These are phyloP conservation scores for Lipomyces chichibuensis DNA, from an alignment of 805 yeast genomes.

Conservation along the genomic window DNA sequence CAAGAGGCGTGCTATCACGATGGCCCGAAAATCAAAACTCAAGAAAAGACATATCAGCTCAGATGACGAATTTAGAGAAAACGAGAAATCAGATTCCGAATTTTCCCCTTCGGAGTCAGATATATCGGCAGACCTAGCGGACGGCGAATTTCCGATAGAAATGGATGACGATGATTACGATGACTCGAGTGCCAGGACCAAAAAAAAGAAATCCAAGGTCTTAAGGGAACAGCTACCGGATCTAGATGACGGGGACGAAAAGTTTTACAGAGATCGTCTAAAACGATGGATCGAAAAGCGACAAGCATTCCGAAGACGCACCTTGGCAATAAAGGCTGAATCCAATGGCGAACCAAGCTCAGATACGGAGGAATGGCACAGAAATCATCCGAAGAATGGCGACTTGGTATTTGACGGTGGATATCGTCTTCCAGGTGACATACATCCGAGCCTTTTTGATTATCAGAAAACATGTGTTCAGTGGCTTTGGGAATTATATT, in stretches of 20 bases:
- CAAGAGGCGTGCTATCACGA: slow-evolving; percentile 16
- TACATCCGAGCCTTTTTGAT: slow-evolving; percentile 81
- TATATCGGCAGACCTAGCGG: slow-evolving; percentile 26
- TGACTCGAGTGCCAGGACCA: slow-evolving; percentile 10
- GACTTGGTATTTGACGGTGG: slow-evolving; percentile 75
- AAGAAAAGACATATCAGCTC: slow-evolving; percentile 10
- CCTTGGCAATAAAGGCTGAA: slow-evolving; percentile 24
- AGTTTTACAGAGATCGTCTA: slow-evolving; percentile 61
- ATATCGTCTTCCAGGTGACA: slow-evolving; percentile 85
- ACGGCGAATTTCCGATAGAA: slow-evolving; percentile 39
- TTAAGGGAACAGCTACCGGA: slow-evolving; percentile 46
- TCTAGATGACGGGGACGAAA: slow-evolving; percentile 83
- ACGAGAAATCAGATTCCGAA: slow-evolving; percentile 23
- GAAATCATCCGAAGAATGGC: slow-evolving; percentile 74
- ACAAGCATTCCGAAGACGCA: slow-evolving; percentile 48
- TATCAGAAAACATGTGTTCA: slow-evolving; percentile 96
- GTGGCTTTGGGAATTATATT: slow-evolving; percentile 94
- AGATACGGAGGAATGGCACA: slow-evolving; percentile 59
- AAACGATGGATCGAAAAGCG: slow-evolving; percentile 62
- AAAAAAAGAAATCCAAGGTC: slow-evolving; percentile 32
- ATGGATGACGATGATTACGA: slow-evolving; percentile 39
- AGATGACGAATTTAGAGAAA: slow-evolving; percentile 16
- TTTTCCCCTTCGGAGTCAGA: slow-evolving; percentile 21
- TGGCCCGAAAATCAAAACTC: slow-evolving; percentile 1
- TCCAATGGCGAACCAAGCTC: slow-evolving; percentile 21